phyloP scores from a whole-genome alignment of 2,329 filamentous ascomycete species.

The Paraphaeosphaeria minitans region DNA sequence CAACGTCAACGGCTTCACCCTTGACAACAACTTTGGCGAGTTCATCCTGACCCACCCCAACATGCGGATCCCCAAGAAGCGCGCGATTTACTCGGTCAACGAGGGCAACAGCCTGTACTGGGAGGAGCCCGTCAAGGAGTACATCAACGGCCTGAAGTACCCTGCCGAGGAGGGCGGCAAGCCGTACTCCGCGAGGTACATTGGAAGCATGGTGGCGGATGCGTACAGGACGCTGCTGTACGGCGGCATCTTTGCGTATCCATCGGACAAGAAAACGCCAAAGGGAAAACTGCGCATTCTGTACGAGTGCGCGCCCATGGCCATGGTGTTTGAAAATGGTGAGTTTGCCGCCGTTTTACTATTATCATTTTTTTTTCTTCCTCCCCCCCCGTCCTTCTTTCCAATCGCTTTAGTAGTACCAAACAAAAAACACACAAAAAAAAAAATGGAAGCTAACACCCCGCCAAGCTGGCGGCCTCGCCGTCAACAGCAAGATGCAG shows the following conservation, averaged over 20 bases:
- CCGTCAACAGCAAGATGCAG: constrained; percentile 87
- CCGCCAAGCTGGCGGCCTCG: constrained; percentile 79
- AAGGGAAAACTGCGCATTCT: constrained; percentile 98
- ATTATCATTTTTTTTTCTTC: too few relatives aligned
- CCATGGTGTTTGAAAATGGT: constrained; percentile 98
- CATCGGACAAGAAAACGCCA: constrained; percentile 95
- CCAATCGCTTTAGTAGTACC: background rate
- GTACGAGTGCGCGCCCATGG: constrained; percentile 99
- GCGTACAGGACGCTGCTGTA: constrained; percentile 95
- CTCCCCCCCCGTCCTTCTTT: background rate
- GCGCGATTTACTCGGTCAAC: constrained; percentile 96
- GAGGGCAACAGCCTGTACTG: constrained; percentile 98
- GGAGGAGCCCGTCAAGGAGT: constrained; percentile 83
- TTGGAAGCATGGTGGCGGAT: constrained; percentile 97
- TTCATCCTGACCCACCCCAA: constrained; percentile 97
- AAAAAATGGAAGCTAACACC: constrained; percentile 19
- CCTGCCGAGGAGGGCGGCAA: constrained; percentile 74
- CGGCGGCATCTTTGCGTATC: constrained; percentile 96
- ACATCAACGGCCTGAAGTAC: constrained; percentile 87
- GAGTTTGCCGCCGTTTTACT: too few relatives aligned
- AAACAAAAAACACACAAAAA: too few relatives aligned
- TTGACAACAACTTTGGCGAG: constrained; percentile 95
- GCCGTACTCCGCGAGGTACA: constrained; percentile 94
- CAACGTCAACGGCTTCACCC: constrained; percentile 93
- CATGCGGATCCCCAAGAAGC: constrained; percentile 82